These are phyloP conservation scores for Pulveroboletus sp. DNA, from an alignment of 768 basidiomycete genomes.

Conservation along the genomic window DNA sequence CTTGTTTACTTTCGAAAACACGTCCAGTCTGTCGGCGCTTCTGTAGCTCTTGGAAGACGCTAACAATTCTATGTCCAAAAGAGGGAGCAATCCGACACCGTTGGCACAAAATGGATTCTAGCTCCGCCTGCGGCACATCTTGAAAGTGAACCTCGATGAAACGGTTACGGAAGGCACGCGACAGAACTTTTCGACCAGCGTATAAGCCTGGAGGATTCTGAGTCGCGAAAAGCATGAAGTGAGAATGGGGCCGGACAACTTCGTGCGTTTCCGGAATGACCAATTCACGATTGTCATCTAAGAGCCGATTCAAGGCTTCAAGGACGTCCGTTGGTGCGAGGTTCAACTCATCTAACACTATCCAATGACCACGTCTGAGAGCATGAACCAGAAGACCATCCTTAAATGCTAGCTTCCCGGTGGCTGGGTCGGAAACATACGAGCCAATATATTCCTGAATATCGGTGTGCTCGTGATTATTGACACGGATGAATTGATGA, in stretches of 20 bases:
- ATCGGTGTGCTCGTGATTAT: slow-evolving; percentile 99
- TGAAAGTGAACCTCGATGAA: slow-evolving; percentile 98
- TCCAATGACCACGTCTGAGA: slow-evolving; percentile 90
- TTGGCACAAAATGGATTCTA: slow-evolving; percentile 91
- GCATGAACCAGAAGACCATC: slow-evolving; percentile 94
- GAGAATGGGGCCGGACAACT: slow-evolving; percentile 85
- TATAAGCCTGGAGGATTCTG: slow-evolving; percentile 97
- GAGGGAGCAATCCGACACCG: slow-evolving; percentile 91
- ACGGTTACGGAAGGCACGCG: slow-evolving; percentile 93
- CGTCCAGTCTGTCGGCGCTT: slow-evolving; percentile 85
- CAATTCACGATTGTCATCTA: slow-evolving; percentile 96
- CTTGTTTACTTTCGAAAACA: slow-evolving; percentile 96
- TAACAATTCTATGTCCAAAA: slow-evolving; percentile 85
- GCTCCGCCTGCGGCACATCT: slow-evolving; percentile 90
- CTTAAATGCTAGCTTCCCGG: slow-evolving; percentile 92
- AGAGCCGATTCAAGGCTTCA: slow-evolving; percentile 91
- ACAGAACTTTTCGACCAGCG: slow-evolving; percentile 90
- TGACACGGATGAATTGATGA: slow-evolving; percentile 95
- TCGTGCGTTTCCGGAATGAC: slow-evolving; percentile 96
- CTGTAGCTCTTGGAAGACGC: slow-evolving; percentile 89
- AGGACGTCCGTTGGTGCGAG: slow-evolving; percentile 96
- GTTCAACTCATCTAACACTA: slow-evolving; percentile 96
- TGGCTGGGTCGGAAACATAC: slow-evolving; percentile 86
- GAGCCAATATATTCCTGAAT: slow-evolving; percentile 98
- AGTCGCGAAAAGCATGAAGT: slow-evolving; percentile 97